A percentile compares a stretch with the other conserved stretches of the same genome.
Conservation (phyloP, 2,329 filamentous ascomycete genomes). For the Beauveria bassiana region DNA sequence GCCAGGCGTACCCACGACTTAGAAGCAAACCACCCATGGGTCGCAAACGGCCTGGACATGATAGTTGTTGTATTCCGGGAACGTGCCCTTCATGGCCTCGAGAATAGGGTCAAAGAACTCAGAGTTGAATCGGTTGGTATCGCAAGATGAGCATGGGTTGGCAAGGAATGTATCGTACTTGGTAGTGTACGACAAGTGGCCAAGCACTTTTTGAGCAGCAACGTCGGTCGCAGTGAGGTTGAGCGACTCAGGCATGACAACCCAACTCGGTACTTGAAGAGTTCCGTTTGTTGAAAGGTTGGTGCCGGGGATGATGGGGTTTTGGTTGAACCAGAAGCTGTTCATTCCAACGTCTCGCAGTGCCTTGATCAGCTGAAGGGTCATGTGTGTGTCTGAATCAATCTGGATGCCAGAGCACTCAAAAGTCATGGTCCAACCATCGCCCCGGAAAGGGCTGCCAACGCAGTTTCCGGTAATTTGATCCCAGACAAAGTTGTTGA, state of each 20-base stretch:
- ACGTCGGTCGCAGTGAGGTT: slow-evolving; percentile 27
- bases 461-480: slow-evolving; percentile 28
- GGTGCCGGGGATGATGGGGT: slow-evolving; percentile 27
- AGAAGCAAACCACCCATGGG: slow-evolving; percentile 31
- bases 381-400: slow-evolving; percentile 32
- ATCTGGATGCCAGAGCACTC: slow-evolving; percentile 30
- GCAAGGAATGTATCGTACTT: slow-evolving; percentile 30
- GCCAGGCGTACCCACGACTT: slow-evolving; percentile 9
- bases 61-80: slow-evolving; percentile 31
- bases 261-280: slow-evolving; percentile 23
- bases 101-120: slow-evolving; percentile 31
- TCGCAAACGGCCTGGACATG: slow-evolving; percentile 29
- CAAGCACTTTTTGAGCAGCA: slow-evolving; percentile 25
- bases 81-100: slow-evolving; percentile 29
- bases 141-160: slow-evolving; percentile 29
- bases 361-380: slow-evolving; percentile 31
- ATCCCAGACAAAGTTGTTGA: slow-evolving; percentile 34
- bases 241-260: slow-evolving; percentile 32
- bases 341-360: slow-evolving; percentile 29
- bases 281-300: slow-evolving; percentile 23
- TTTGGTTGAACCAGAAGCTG: slow-evolving; percentile 34
- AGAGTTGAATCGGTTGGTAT: slow-evolving; percentile 27
- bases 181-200: slow-evolving; percentile 29
- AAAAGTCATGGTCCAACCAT: slow-evolving; percentile 30
- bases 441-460: slow-evolving; percentile 23